These are phyloP conservation scores for Hymenoscyphus scutula DNA, from an alignment of 2,329 filamentous ascomycete species.

Conservation along the genomic window DNA sequence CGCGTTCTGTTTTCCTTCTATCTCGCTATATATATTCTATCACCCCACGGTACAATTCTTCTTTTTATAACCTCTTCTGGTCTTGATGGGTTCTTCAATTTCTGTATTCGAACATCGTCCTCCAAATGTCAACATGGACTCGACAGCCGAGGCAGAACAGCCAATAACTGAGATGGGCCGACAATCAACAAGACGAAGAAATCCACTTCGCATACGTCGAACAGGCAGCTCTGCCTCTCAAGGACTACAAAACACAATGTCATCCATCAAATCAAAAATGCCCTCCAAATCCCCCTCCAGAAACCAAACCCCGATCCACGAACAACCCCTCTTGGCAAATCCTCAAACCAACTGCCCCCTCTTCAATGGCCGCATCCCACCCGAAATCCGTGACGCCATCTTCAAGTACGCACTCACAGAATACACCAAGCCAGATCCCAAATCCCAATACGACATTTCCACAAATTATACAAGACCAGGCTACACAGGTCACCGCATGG, in stretches of 20 bases:
- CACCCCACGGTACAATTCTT: not conserved
- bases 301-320: conserved; percentile 11
- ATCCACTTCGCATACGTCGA: not conserved
- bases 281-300: not conserved
- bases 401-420: conserved; percentile 25
- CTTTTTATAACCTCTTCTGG: no score
- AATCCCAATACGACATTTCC: conserved; percentile 5
- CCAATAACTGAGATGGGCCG: not conserved
- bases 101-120: not conserved
- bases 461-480: conserved; percentile 25
- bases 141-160: not conserved
- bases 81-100: no score
- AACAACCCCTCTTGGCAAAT: conserved; percentile 11
- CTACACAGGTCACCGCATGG: conserved; percentile 15
- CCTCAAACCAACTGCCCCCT: conserved; percentile 23
- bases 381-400: conserved; percentile 26
- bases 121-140: not conserved
- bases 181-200: not conserved
- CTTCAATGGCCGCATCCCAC: conserved; percentile 26
- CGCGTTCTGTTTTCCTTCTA: not conserved
- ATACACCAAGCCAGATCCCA: conserved; percentile 14
- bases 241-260: not conserved
- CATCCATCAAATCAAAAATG: conserved; percentile 4
- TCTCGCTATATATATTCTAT: not conserved
- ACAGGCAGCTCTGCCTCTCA: not conserved